Percentiles rank a stretch among this genome's conserved stretches.
Evolutionary conservation across 345 rosid species (phyloP).

Genomic region (Eucalyptus regnans): DNA sequence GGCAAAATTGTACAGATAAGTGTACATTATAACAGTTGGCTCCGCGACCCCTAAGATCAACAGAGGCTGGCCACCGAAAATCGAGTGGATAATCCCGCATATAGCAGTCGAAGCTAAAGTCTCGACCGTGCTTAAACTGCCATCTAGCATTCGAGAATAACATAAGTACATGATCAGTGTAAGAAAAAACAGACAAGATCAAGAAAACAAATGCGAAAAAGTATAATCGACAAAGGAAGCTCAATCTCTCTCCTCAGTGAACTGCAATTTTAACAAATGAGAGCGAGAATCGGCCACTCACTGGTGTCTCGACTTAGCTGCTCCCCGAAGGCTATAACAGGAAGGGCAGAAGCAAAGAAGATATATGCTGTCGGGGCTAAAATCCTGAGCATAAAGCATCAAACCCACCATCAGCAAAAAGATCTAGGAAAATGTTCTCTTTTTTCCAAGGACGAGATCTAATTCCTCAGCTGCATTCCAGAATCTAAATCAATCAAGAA

Average conservation of each 20-base stretch:
- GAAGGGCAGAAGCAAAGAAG: constrained; percentile 88
- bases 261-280: neutral
- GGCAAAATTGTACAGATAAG: constrained; percentile 64
- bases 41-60: constrained; percentile 84
- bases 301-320: constrained; percentile 82
- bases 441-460: neutral
- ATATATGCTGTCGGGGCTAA: constrained; percentile 63
- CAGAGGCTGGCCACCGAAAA: constrained; percentile 84
- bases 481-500: neutral
- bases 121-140: constrained; percentile 66
- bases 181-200: neutral
- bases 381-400: constrained; percentile 20
- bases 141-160: constrained; percentile 16
- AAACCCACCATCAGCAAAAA: neutral
- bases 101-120: constrained; percentile 72
- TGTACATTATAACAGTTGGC: constrained; percentile 84
- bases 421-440: neutral
- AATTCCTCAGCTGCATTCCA: neutral
- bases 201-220: neutral
- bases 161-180: neutral
- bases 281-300: neutral
- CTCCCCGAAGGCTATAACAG: constrained; percentile 84
- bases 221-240: neutral
- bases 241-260: neutral
- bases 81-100: constrained; percentile 68